Evolutionary conservation across 2,329 filamentous ascomycete genomes (phyloP).

Genomic region (Cyphellophora europaea): DNA sequence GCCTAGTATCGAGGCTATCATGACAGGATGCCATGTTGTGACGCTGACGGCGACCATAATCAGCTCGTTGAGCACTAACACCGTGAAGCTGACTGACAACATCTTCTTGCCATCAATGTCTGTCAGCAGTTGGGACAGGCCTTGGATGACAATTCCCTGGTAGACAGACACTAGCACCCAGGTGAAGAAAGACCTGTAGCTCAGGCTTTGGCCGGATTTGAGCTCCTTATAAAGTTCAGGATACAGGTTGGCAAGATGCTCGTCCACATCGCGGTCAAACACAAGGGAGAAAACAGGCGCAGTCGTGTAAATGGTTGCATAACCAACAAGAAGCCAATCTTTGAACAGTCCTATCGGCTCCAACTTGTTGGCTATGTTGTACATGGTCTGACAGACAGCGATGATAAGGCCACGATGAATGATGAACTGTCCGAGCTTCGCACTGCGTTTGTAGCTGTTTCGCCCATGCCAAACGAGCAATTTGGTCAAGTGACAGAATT

Average conservation of each 20-base stretch:
- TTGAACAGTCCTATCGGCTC: constrained; percentile 91
- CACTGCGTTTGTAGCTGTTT: constrained; percentile 92
- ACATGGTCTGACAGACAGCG: constrained; percentile 92
- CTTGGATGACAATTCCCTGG: constrained; percentile 90
- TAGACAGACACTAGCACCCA: constrained; percentile 96
- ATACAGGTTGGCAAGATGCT: constrained; percentile 86
- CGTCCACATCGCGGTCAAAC: constrained; percentile 89
- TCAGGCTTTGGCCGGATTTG: constrained; percentile 76
- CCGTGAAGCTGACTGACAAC: constrained; percentile 86
- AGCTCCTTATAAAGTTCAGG: constrained; percentile 96
- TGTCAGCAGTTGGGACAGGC: constrained; percentile 80
- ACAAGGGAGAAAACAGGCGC: constrained; percentile 87
- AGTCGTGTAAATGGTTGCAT: constrained; percentile 93
- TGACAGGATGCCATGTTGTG: constrained; percentile 91
- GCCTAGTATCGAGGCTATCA: constrained; percentile 75
- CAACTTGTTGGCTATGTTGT: constrained; percentile 84
- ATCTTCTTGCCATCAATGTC: constrained; percentile 59
- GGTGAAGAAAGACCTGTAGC: constrained; percentile 89
- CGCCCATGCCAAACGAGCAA: constrained; percentile 97
- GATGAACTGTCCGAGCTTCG: constrained; percentile 94
- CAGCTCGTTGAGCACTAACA: constrained; percentile 85
- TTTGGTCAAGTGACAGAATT: constrained; percentile 92
- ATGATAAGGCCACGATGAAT: constrained; percentile 96
- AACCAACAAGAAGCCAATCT: constrained; percentile 94
- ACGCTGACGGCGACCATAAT: constrained; percentile 96